These are phyloP conservation scores for Fusarium continuum DNA, from an alignment of 2,329 filamentous ascomycete species.

Conservation along the genomic window DNA sequence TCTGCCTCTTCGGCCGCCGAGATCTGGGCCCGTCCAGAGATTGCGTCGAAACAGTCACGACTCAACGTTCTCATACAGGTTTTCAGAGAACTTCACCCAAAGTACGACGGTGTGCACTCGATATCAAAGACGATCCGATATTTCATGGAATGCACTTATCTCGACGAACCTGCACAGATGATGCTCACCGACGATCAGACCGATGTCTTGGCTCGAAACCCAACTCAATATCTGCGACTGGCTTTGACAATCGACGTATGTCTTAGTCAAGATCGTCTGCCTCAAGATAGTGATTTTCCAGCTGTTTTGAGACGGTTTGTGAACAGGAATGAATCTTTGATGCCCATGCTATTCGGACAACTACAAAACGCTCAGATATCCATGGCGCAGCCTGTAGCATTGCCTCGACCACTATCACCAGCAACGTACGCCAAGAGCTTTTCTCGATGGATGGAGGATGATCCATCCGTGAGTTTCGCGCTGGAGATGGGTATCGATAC, in stretches of 20 bases:
- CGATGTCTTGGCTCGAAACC: constrained; percentile 23
- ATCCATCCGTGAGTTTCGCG: constrained; percentile 24
- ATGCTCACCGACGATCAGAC: background rate
- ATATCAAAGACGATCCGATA: constrained; percentile 35
- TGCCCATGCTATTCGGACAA: constrained; percentile 18
- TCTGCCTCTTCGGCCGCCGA: constrained; percentile 16
- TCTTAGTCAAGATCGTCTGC: constrained; percentile 26
- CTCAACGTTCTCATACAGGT: constrained; percentile 35
- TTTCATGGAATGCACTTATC: constrained; percentile 33
- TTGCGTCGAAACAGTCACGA: constrained; percentile 27
- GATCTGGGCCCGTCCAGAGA: constrained; percentile 16
- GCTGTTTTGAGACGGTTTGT: constrained; percentile 1
- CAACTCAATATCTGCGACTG: constrained; percentile 23
- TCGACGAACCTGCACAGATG: background rate
- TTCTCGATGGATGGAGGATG: constrained; percentile 31
- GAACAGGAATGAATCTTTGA: background rate
- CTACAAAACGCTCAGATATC: background rate
- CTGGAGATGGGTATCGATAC: constrained; percentile 31
- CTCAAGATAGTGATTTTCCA: constrained; percentile 32
- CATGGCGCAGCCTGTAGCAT: background rate
- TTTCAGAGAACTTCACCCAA: constrained; percentile 28
- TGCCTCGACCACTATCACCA: constrained; percentile 19
- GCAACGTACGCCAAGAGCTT: constrained; percentile 8
- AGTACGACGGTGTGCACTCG: constrained; percentile 33
- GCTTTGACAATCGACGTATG: constrained; percentile 35